Conservation (phyloP, 371 early-diverging fungal genomes). For the Apophysomyces trapeziformis region DNA sequence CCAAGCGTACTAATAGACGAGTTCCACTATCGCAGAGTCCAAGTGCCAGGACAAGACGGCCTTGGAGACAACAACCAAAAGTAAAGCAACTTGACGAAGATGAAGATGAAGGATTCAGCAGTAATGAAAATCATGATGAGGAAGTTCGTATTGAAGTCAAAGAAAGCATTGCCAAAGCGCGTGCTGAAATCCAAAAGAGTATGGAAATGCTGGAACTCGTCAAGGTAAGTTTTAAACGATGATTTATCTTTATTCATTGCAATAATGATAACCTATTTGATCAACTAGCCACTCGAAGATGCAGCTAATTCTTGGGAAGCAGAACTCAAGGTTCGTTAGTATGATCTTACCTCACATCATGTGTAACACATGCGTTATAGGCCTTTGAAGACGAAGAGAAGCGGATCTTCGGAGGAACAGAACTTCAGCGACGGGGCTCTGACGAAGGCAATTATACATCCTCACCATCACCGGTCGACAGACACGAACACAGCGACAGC, state of each 20-base stretch:
- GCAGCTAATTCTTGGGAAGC: slow-evolving; percentile 40
- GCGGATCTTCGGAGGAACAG: slow-evolving; percentile 23
- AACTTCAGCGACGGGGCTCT: slow-evolving; percentile 32
- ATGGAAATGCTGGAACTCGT: slow-evolving; percentile 51
- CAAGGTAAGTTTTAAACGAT: slow-evolving; percentile 21
- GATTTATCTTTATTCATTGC: neutral
- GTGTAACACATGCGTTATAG: slow-evolving; percentile 5
- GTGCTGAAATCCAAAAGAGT: slow-evolving; percentile 59
- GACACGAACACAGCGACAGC: slow-evolving; percentile 20
- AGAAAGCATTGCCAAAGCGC: slow-evolving; percentile 55
- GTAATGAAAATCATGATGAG: slow-evolving; percentile 7
- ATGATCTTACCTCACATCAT: neutral
- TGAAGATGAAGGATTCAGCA: slow-evolving; percentile 13
- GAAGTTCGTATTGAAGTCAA: slow-evolving; percentile 40
- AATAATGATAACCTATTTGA: neutral
- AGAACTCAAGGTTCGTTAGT: slow-evolving; percentile 35
- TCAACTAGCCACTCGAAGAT: slow-evolving; percentile 42
- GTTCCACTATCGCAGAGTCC: slow-evolving; percentile 26
- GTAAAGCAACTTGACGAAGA: neutral
- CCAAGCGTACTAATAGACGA: slow-evolving; percentile 19
- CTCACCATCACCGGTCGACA: slow-evolving; percentile 28
- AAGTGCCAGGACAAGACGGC: slow-evolving; percentile 19
- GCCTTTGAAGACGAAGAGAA: slow-evolving; percentile 46
- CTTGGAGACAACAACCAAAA: slow-evolving; percentile 2
- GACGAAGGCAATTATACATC: slow-evolving; percentile 44